Conservation (phyloP, 768 basidiomycete genomes). For the Trametes cingulata region DNA sequence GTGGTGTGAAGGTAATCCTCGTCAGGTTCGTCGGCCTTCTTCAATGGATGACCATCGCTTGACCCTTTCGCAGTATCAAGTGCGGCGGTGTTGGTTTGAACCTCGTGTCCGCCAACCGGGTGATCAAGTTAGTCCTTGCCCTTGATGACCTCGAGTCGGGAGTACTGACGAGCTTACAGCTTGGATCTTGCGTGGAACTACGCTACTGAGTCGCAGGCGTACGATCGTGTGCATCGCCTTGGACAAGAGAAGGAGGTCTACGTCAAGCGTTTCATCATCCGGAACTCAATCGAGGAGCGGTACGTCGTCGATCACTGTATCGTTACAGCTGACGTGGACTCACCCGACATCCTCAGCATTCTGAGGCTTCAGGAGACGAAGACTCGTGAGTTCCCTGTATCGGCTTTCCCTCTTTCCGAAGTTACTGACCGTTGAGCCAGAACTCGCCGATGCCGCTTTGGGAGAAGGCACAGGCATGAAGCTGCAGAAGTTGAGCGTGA, state of each 20-base stretch:
- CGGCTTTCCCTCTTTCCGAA: neutral
- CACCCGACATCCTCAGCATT: slow-evolving; percentile 46
- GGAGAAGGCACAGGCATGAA: slow-evolving; percentile 67
- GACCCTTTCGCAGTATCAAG: slow-evolving; percentile 45
- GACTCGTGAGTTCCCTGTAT: slow-evolving; percentile 39
- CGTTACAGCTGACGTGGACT: neutral
- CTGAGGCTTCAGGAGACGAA: slow-evolving; percentile 69
- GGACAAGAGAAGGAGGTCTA: slow-evolving; percentile 70
- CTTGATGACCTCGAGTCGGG: neutral
- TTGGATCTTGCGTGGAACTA: slow-evolving; percentile 78
- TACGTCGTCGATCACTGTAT: slow-evolving; percentile 30
- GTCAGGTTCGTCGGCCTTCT: slow-evolving; percentile 50
- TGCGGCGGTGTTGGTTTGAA: slow-evolving; percentile 72
- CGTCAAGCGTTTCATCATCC: slow-evolving; percentile 66
- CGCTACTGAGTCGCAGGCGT: slow-evolving; percentile 69
- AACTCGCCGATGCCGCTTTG: slow-evolving; percentile 66
- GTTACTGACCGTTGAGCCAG: slow-evolving; percentile 21
- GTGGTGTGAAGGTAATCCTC: slow-evolving; percentile 63
- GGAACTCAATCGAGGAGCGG: slow-evolving; percentile 77
- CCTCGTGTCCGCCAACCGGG: slow-evolving; percentile 65
- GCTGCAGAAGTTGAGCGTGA: slow-evolving; percentile 66
- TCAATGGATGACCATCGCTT: neutral
- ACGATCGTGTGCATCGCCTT: slow-evolving; percentile 61
- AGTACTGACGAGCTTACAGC: slow-evolving; percentile 32
- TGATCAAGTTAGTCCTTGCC: slow-evolving; percentile 55